Evolutionary conservation across 176 grass and related monocot species (phyloP).

Genomic region (Oryza punctata): DNA sequence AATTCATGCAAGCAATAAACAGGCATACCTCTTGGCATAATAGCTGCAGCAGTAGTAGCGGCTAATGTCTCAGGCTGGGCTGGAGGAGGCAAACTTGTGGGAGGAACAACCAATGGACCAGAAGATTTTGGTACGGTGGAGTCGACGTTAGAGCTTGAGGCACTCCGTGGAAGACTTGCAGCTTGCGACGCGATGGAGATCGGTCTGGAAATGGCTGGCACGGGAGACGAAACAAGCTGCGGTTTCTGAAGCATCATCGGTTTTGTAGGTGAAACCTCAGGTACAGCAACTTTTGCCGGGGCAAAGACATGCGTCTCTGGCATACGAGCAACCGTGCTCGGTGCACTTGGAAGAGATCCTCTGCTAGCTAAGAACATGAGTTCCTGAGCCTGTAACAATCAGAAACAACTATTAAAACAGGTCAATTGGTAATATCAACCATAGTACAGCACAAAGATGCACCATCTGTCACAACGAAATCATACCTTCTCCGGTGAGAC

Average conservation of each 20-base stretch:
- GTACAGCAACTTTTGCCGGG: slow-evolving; percentile 41
- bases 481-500: slow-evolving; percentile 76
- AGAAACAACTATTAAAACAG: slow-evolving; percentile 9
- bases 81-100: slow-evolving; percentile 36
- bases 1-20: not conserved
- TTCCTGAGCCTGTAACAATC: slow-evolving; percentile 64
- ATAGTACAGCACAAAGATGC: not conserved
- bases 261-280: slow-evolving; percentile 43
- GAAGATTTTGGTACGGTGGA: slow-evolving; percentile 48
- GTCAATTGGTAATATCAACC: not conserved
- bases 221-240: slow-evolving; percentile 36
- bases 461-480: not conserved
- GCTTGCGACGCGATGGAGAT: slow-evolving; percentile 47
- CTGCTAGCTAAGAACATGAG: slow-evolving; percentile 82
- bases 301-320: slow-evolving; percentile 38
- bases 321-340: slow-evolving; percentile 16
- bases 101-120: slow-evolving; percentile 43
- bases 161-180: slow-evolving; percentile 40
- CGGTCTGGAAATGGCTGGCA: slow-evolving; percentile 50
- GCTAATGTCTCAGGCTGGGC: slow-evolving; percentile 33
- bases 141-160: slow-evolving; percentile 66
- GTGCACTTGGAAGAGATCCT: slow-evolving; percentile 49
- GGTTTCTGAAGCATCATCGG: slow-evolving; percentile 41
- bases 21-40: slow-evolving; percentile 81
- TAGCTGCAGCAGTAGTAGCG: slow-evolving; percentile 39